These are phyloP conservation scores for Piromyces finnis DNA, from an alignment of 192 early-diverging fungal species.

Conservation along the genomic window DNA sequence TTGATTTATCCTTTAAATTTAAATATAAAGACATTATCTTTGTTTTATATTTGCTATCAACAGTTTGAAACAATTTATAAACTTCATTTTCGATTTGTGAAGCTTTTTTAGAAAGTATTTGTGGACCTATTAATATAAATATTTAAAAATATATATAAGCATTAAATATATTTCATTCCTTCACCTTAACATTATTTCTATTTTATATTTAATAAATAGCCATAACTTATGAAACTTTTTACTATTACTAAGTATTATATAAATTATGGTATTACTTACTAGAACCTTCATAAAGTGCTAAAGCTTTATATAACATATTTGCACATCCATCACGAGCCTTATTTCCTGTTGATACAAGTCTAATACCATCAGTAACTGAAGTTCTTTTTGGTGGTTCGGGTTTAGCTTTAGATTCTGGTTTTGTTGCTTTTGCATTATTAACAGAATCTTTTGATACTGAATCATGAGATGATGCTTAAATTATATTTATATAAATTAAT, in stretches of 20 bases:
- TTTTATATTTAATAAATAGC: no score
- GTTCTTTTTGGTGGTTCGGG: slow-evolving; percentile 17
- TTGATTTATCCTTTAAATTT: slow-evolving; percentile 60
- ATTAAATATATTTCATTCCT: no score
- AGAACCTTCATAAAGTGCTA: slow-evolving; percentile 31
- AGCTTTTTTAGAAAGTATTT: neutral
- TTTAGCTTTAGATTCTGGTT: neutral
- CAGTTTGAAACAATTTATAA: slow-evolving; percentile 22
- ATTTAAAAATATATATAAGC: no score
- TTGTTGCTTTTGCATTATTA: no score
- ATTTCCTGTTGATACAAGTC: slow-evolving; percentile 30
- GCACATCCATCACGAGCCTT: slow-evolving; percentile 54
- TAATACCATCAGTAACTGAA: slow-evolving; percentile 35
- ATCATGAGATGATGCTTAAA: no score
- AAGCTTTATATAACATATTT: slow-evolving; percentile 63
- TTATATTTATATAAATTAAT: no score
- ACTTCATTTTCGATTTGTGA: slow-evolving; percentile 33
- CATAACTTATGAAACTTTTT: no score
- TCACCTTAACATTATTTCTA: no score
- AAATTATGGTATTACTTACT: slow-evolving; percentile 15
- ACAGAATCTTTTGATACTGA: no score
- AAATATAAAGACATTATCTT: slow-evolving; percentile 57
- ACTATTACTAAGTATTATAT: no score
- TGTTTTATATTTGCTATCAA: slow-evolving; percentile 43
- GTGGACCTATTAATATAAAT: neutral